phyloP scores from a whole-genome alignment of 805 yeast genomes.

The Grigorovia yakushimaensis region DNA sequence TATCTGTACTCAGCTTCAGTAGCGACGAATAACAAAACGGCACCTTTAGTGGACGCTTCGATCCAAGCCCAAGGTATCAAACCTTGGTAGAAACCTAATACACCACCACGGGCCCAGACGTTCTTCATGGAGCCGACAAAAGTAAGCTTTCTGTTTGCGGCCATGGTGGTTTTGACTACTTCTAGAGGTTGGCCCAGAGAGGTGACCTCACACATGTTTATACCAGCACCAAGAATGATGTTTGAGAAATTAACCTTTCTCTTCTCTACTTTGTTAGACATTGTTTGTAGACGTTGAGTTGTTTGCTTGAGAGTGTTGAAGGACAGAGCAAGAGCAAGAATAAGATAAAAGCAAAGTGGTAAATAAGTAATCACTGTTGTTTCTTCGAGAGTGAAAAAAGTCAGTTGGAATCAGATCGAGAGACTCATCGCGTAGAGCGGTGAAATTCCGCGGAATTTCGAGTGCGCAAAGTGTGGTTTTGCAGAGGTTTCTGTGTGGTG shows the following conservation, averaged over 20 bases:
- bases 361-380: neutral
- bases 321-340: too few species aligned
- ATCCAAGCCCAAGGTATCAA: slow-evolving; percentile 99
- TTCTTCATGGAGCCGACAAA: slow-evolving; percentile 57
- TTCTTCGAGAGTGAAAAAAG: neutral
- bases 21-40: slow-evolving; percentile 84
- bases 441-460: neutral
- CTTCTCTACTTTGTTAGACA: slow-evolving; percentile 35
- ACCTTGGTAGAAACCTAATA: slow-evolving; percentile 90
- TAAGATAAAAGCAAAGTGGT: too few species aligned
- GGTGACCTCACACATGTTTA: slow-evolving; percentile 86
- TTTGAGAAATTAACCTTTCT: slow-evolving; percentile 84
- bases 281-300: neutral
- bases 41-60: slow-evolving; percentile 98
- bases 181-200: slow-evolving; percentile 96
- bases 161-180: slow-evolving; percentile 95
- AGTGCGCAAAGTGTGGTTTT: too few species aligned
- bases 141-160: slow-evolving; percentile 76
- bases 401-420: neutral
- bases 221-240: slow-evolving; percentile 85
- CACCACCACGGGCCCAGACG: slow-evolving; percentile 92
- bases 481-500: neutral
- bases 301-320: too few species aligned
- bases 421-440: neutral
- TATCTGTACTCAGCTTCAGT: slow-evolving; percentile 83